These are phyloP conservation scores for Schwanniomyces yamadae DNA, from an alignment of 805 yeast species.

Conservation along the genomic window DNA sequence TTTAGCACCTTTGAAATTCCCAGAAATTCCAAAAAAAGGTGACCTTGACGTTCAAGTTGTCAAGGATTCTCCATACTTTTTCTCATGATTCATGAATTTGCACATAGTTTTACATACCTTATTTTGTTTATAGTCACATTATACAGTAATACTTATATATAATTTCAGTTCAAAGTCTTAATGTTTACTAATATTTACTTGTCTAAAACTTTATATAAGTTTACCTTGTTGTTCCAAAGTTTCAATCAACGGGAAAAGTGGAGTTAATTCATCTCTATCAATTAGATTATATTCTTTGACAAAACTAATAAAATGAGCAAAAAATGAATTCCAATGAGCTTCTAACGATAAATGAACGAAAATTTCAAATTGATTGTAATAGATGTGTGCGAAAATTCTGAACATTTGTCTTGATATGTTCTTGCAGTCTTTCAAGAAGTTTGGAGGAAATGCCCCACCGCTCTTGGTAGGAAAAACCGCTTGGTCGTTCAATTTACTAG, in stretches of 20 bases:
- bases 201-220: slow-evolving; percentile 41
- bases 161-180: not conserved
- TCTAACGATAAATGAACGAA: slow-evolving; percentile 88
- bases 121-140: not conserved
- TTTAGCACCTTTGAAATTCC: slow-evolving; percentile 67
- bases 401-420: slow-evolving; percentile 91
- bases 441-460: slow-evolving; percentile 87
- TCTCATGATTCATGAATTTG: slow-evolving; percentile 33
- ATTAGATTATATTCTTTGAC: slow-evolving; percentile 79
- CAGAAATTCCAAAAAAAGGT: slow-evolving; percentile 76
- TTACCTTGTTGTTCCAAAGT: slow-evolving; percentile 85
- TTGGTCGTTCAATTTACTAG: slow-evolving; percentile 84
- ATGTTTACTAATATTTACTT: slow-evolving; percentile 1
- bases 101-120: slow-evolving; percentile 5
- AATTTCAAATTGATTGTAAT: slow-evolving; percentile 92
- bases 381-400: slow-evolving; percentile 91
- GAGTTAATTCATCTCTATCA: slow-evolving; percentile 76
- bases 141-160: slow-evolving; percentile 3
- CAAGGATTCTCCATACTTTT: slow-evolving; percentile 76
- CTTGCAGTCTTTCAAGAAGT: slow-evolving; percentile 76
- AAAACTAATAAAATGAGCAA: slow-evolving; percentile 90
- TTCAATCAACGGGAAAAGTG: slow-evolving; percentile 73
- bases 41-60: slow-evolving; percentile 76
- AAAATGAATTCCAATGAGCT: slow-evolving; percentile 97
- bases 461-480: slow-evolving; percentile 86